Evolutionary conservation across 805 yeast genomes (phyloP).

Genomic region (Saccharomycopsis sp.): DNA sequence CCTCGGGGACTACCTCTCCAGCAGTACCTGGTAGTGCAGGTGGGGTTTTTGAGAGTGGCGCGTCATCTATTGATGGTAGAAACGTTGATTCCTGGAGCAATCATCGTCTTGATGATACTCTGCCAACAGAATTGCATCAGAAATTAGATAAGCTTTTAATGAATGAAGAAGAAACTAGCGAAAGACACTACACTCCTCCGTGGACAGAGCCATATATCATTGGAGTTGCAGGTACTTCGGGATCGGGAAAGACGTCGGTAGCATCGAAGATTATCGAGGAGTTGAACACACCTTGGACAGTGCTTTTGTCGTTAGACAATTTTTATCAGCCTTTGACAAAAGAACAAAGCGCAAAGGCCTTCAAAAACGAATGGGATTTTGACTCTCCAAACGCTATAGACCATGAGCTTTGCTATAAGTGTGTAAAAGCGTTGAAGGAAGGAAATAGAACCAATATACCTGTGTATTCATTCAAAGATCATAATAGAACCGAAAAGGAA

Average conservation of each 20-base stretch:
- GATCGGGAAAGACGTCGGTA: constrained; percentile 92
- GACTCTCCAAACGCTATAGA: constrained; percentile 86
- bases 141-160: neutral
- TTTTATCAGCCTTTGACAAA: constrained; percentile 71
- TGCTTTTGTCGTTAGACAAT: constrained; percentile 81
- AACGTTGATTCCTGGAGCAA: neutral
- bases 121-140: neutral
- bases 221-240: constrained; percentile 81
- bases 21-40: neutral
- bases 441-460: constrained; percentile 69
- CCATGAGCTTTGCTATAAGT: constrained; percentile 58
- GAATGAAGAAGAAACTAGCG: neutral
- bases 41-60: neutral
- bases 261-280: constrained; percentile 75
- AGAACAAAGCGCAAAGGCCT: constrained; percentile 60
- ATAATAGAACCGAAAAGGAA: constrained; percentile 51
- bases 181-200: constrained; percentile 59
- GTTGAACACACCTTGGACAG: constrained; percentile 90
- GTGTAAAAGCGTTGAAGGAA: constrained; percentile 57
- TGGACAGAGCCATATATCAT: constrained; percentile 83
- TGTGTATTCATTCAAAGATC: constrained; percentile 59
- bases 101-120: neutral
- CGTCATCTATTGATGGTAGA: neutral
- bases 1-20: neutral
- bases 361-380: constrained; percentile 68